Evolutionary conservation across 2,329 filamentous ascomycete genomes (phyloP), one percentile per base, ranked within the genome.

Genomic region (Onygenales sp.): DNA sequence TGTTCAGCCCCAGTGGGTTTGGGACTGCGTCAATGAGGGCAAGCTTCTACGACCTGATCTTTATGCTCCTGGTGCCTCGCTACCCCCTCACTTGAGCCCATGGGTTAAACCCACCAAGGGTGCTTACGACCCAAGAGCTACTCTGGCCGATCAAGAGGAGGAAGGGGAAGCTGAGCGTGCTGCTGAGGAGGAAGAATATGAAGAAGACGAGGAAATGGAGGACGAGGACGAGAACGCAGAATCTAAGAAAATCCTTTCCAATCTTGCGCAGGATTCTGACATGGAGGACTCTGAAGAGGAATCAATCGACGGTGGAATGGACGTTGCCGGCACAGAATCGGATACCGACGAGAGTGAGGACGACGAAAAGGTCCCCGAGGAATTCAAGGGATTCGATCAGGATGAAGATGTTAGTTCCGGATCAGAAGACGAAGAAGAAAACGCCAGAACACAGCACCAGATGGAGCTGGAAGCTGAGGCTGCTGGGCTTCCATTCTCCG

Each of bases 1-100:
- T 63, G 75, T 98, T 53, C 93, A 98, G 74, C 93, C 93, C 17
- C 93, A 98, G 69, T 98, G 94, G 92, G 84, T 98, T 3, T 98
- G 93, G 93, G 93, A 98, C 66, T 92, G 88, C 64, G 76, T 95
- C 68, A 98, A 98, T 68, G 88, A 93, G 45, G 89, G 89, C 58
- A 89, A 92, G 70, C 75, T 98, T 53, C 84, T 96, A 68, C 81
- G 87, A 59, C 83, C 91, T 35, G 89, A 96, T 66, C 73, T 91
- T 38, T 98, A 98, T 65, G 88, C 86, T 0, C 93, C 93, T 2
- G 93, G 93, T 14, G 86, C 91, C 14, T 85, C 89, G 60, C 78
- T 98, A 35, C 93, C 93, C 21, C 93, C 93, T 10, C 93, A 98
- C 78, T 72, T 98, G 62, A 97, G 91, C 70, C 93, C 93, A 31